phyloP scores from a whole-genome alignment of 768 basidiomycete genomes.

The Flagelloscypha sp. region DNA sequence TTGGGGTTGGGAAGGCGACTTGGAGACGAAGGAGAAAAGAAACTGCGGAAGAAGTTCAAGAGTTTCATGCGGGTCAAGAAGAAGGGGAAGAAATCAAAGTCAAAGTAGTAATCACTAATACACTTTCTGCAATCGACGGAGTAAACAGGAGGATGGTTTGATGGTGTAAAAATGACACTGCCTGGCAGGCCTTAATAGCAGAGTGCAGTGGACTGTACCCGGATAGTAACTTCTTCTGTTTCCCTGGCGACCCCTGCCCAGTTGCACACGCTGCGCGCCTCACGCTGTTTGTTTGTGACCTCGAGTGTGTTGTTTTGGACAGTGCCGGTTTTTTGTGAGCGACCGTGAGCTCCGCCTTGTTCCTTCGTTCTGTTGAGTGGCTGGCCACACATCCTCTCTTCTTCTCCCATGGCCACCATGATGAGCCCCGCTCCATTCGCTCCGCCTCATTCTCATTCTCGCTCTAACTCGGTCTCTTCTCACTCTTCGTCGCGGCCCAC shows the following conservation, averaged over 20 bases:
- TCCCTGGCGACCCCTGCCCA: too few species aligned
- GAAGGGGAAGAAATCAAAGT: slow-evolving; percentile 20
- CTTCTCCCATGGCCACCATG: slow-evolving; percentile 29
- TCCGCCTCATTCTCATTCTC: slow-evolving; percentile 57
- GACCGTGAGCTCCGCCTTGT: too few species aligned
- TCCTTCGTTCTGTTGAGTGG: slow-evolving; percentile 44
- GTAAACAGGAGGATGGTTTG: slow-evolving; percentile 5
- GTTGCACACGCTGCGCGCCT: too few species aligned
- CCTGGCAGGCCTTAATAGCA: too few species aligned
- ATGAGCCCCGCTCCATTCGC: slow-evolving; percentile 12
- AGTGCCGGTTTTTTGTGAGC: too few species aligned
- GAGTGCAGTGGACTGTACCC: too few species aligned
- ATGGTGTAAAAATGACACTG: too few species aligned
- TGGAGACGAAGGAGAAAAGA: slow-evolving; percentile 39
- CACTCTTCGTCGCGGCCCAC: slow-evolving; percentile 69
- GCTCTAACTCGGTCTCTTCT: slow-evolving; percentile 73
- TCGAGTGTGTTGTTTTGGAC: not conserved
- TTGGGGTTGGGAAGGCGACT: slow-evolving; percentile 56
- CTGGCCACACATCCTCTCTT: slow-evolving; percentile 32
- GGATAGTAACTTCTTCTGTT: too few species aligned
- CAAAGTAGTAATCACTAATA: too few species aligned
- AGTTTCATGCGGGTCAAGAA: slow-evolving; percentile 67
- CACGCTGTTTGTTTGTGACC: too few species aligned
- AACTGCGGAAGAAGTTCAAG: slow-evolving; percentile 57
- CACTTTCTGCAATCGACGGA: too few species aligned